Percentiles rank a stretch among this genome's conserved stretches.
These are phyloP conservation scores for Cystobasidium ongulense DNA, from an alignment of 768 basidiomycete genomes.

Conservation along the genomic window DNA sequence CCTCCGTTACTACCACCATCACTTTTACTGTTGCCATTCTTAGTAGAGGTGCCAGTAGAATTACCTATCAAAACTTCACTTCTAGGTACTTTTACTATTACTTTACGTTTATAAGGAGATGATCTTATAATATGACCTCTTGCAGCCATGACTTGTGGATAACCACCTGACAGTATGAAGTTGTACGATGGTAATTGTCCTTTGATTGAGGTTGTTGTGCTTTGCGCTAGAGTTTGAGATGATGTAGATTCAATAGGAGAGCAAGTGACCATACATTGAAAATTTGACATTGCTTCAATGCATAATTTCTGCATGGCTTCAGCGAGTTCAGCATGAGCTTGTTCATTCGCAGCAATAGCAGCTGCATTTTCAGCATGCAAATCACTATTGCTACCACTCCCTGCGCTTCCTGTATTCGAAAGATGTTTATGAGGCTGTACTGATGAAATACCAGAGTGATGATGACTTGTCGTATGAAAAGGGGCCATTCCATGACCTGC, in stretches of 20 bases:
- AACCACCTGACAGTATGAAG: slow-evolving; percentile 80
- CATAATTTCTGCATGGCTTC: slow-evolving; percentile 17
- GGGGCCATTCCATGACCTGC: background rate
- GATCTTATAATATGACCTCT: slow-evolving; percentile 82
- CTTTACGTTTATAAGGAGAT: slow-evolving; percentile 68
- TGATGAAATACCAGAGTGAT: background rate
- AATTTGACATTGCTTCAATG: slow-evolving; percentile 27
- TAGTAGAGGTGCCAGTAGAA: no score
- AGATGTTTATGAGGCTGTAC: background rate
- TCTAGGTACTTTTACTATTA: slow-evolving; percentile 79
- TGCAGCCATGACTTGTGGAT: slow-evolving; percentile 85
- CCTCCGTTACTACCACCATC: background rate
- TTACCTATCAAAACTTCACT: slow-evolving; percentile 69
- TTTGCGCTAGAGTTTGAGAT: background rate
- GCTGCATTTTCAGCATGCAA: background rate
- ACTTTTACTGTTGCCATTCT: background rate
- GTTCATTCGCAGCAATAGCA: background rate
- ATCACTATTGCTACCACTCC: background rate
- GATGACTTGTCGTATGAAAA: background rate
- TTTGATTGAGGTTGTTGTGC: background rate
- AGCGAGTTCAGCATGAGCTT: background rate
- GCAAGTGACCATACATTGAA: slow-evolving; percentile 26
- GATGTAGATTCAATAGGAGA: slow-evolving; percentile 8
- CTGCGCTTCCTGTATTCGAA: background rate
- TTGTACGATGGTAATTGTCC: slow-evolving; percentile 56